Base-by-base conservation (phyloP, 2,329 filamentous ascomycete genomes). In the Cryphonectria nitschkei region DNA sequence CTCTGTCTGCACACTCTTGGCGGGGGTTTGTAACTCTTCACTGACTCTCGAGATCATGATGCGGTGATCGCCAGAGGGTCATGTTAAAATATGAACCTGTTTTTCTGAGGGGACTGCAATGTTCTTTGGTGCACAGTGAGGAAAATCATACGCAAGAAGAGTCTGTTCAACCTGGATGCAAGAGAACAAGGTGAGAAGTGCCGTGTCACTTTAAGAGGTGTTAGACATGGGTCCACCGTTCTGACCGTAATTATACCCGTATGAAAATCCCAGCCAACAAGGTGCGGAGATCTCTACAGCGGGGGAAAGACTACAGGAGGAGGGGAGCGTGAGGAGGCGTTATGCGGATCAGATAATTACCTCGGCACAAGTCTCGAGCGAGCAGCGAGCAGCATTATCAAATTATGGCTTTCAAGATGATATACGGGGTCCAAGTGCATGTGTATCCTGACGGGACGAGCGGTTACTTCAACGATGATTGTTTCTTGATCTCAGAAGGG, bases 11-110 rank as follows among this genome's bases (percentile, higher is more conserved):
- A 26, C 16, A 34, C 26, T 54, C 32, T 6, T 43, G n/a, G n/a
- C 16, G 37, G 41, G 29, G 41, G 14, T 11, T 16, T 11, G 22
- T 37, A 2, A 16, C 13, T n/a, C 6, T 22, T 50, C 4, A 67
- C 69, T 68, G 19, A 71, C 69, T 71, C 13, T 71, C 32, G 26
- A 71, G 29, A 5, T 71, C 66, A 39, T 61, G 65, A 14, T 71
- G 69, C 7, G 69, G 69, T 26, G 69, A 71, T 37, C 34, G 65
- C 69, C 69, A 71, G 8, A 71, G 32, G 11, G 69, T 71, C 69
- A 71, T 71, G 19, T 7, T 71, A 26, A 58, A 50, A 32, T 50
- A 29, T 39, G 14, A 29, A n/a, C 37, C 39, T 22, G 11, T 34
- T 26, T 19, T 22, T 26, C 34, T 4, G 6, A 4, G 22, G 50